These are phyloP conservation scores for Thymus quinquecostatus DNA, from an alignment of 257 asterid genomes.

Conservation along the genomic window DNA sequence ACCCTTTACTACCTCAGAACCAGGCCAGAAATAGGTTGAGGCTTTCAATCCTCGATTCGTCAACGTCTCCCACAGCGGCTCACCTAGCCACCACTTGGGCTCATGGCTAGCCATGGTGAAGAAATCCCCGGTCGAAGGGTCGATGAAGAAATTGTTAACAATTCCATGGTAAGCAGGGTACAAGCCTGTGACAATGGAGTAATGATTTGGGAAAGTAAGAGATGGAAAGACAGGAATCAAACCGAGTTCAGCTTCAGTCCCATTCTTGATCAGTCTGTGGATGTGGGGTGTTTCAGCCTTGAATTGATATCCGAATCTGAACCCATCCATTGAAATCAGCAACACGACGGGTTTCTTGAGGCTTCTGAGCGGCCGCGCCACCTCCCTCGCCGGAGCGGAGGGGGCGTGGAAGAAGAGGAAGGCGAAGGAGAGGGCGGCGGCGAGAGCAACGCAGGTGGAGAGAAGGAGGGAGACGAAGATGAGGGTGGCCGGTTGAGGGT, in stretches of 20 bases:
- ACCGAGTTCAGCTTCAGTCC: constrained; percentile 78
- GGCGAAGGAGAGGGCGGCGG: constrained; percentile 59
- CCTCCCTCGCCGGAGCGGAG: constrained; percentile 24
- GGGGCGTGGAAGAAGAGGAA: constrained; percentile 40
- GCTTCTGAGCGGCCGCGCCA: constrained; percentile 51
- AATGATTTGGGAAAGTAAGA: constrained; percentile 75
- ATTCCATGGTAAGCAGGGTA: constrained; percentile 85
- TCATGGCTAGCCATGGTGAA: constrained; percentile 66
- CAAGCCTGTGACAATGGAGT: constrained; percentile 77
- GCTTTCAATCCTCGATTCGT: constrained; percentile 63
- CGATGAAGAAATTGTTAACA: constrained; percentile 60
- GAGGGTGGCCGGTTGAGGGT: constrained; percentile 28
- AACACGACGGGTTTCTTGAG: constrained; percentile 66
- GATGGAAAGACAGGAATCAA: constrained; percentile 79
- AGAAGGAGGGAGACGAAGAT: constrained; percentile 49
- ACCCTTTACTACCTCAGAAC: constrained; percentile 73
- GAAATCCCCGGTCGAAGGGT: constrained; percentile 52
- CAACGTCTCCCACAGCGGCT: constrained; percentile 82
- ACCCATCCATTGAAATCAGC: constrained; percentile 69
- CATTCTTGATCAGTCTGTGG: constrained; percentile 50
- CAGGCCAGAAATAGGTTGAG: constrained; percentile 76
- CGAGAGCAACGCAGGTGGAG: constrained; percentile 52
- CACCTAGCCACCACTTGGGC: constrained; percentile 85
- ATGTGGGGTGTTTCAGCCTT: constrained; percentile 64
- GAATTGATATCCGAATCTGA: constrained; percentile 77